Evolutionary conservation across 495 filamentous ascomycete genomes (phyloP).

Genomic region (Penicillium antarcticum): DNA sequence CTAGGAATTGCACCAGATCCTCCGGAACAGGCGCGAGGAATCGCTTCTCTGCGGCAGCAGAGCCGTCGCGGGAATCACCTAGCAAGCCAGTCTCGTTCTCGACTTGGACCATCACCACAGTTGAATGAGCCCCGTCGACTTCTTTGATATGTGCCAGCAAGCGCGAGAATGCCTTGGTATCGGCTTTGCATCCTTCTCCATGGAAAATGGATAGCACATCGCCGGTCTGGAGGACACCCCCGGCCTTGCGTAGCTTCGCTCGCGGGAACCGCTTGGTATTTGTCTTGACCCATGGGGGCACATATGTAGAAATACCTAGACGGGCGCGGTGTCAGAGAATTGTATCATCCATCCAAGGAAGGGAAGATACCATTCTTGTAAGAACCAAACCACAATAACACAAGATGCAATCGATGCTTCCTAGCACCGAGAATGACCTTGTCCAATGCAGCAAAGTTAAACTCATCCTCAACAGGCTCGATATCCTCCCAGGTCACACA

Average conservation of each 20-base stretch:
- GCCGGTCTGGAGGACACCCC: conserved; percentile 21
- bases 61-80: conserved; percentile 44
- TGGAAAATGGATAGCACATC: conserved; percentile 38
- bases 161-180: conserved; percentile 33
- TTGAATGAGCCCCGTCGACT: conserved; percentile 36
- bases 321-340: neutral
- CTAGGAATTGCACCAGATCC: conserved; percentile 29
- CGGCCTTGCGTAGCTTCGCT: conserved; percentile 27
- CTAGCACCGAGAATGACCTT: conserved; percentile 38
- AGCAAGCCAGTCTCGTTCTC: conserved; percentile 48
- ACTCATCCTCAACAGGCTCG: conserved; percentile 44
- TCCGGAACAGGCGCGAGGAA: conserved; percentile 34
- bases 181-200: conserved; percentile 28
- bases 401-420: conserved; percentile 36
- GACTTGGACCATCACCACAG: conserved; percentile 51
- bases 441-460: conserved; percentile 43
- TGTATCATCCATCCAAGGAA: neutral
- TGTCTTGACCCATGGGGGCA: conserved; percentile 43
- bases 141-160: conserved; percentile 39
- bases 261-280: conserved; percentile 40
- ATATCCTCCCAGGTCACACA: conserved; percentile 50
- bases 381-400: conserved; percentile 50
- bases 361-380: conserved; percentile 44
- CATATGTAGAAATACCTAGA: conserved; percentile 35
- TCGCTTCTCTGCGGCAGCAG: conserved; percentile 26